Conservation (phyloP, 495 filamentous ascomycete genomes). For the Neurospora sp. region DNA sequence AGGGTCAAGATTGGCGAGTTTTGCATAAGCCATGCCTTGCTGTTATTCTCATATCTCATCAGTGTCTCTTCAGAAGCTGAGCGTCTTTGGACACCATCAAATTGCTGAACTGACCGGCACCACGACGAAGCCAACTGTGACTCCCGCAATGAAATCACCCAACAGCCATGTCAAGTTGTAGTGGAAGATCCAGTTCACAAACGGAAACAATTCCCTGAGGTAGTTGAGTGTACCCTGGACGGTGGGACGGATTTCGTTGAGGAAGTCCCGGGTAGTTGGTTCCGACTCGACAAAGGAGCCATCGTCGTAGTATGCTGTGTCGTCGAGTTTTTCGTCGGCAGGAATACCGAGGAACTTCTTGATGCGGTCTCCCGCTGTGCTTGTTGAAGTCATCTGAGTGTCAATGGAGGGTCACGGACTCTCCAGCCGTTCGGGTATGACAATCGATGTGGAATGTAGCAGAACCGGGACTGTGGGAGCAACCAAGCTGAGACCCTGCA, state of each 20-base stretch:
- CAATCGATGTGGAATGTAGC: neutral
- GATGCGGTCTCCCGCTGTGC: conserved; percentile 12
- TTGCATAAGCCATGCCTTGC: conserved; percentile 57
- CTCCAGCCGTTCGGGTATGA: neutral
- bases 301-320: conserved; percentile 12
- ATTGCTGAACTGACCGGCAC: conserved; percentile 6
- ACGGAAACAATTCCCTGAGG: conserved; percentile 36
- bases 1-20: conserved; percentile 44
- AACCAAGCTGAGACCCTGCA: neutral
- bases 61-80: conserved; percentile 18
- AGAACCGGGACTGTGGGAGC: neutral
- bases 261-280: conserved; percentile 59
- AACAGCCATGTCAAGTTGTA: conserved; percentile 42
- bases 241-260: conserved; percentile 48
- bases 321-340: conserved; percentile 12
- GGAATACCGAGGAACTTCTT: conserved; percentile 22
- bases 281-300: conserved; percentile 72
- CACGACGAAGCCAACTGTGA: conserved; percentile 24
- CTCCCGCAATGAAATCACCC: conserved; percentile 36
- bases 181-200: conserved; percentile 40
- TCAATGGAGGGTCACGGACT: neutral
- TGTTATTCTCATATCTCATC: conserved; percentile 43
- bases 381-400: conserved; percentile 7
- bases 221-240: conserved; percentile 42
- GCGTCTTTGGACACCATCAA: neutral